These are phyloP conservation scores for Solanum aculeatissimum DNA, from an alignment of 305 asterid species.

Conservation along the genomic window DNA sequence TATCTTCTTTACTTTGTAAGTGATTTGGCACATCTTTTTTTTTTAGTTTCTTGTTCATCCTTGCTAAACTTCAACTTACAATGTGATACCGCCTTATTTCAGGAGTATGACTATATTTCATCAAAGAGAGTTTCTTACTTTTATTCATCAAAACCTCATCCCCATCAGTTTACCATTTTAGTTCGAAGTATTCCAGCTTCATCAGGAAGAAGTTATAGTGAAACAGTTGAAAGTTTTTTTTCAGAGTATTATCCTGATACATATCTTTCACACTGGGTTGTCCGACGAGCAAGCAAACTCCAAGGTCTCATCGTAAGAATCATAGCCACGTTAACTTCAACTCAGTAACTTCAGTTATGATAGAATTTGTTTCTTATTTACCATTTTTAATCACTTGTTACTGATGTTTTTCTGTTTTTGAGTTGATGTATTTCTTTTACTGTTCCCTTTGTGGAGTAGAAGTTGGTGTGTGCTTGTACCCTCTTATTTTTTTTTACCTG, in stretches of 20 bases:
- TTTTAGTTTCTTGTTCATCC: neutral
- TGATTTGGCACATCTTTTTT: slow-evolving; percentile 8
- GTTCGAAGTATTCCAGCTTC: slow-evolving; percentile 84
- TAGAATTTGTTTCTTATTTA: neutral
- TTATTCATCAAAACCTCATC: slow-evolving; percentile 67
- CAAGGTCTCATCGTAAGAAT: slow-evolving; percentile 67
- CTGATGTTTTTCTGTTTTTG: neutral
- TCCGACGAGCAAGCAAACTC: slow-evolving; percentile 69
- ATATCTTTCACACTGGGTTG: slow-evolving; percentile 77
- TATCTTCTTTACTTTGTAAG: slow-evolving; percentile 90
- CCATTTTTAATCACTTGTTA: neutral
- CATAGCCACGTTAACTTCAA: neutral
- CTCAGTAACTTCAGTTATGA: neutral
- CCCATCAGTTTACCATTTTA: slow-evolving; percentile 68
- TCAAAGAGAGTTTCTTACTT: slow-evolving; percentile 58
- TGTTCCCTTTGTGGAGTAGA: neutral
- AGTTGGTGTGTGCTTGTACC: neutral
- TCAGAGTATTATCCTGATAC: slow-evolving; percentile 64
- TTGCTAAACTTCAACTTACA: slow-evolving; percentile 4
- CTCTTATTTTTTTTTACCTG: neutral
- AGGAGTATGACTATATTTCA: slow-evolving; percentile 82
- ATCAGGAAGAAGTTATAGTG: slow-evolving; percentile 55
- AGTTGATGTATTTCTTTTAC: slow-evolving; percentile 1
- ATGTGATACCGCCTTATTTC: slow-evolving; percentile 18
- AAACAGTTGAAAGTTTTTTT: slow-evolving; percentile 71